These are phyloP conservation scores for Oryza glumipatula DNA, from an alignment of 176 grass and related monocot genomes.

Conservation along the genomic window DNA sequence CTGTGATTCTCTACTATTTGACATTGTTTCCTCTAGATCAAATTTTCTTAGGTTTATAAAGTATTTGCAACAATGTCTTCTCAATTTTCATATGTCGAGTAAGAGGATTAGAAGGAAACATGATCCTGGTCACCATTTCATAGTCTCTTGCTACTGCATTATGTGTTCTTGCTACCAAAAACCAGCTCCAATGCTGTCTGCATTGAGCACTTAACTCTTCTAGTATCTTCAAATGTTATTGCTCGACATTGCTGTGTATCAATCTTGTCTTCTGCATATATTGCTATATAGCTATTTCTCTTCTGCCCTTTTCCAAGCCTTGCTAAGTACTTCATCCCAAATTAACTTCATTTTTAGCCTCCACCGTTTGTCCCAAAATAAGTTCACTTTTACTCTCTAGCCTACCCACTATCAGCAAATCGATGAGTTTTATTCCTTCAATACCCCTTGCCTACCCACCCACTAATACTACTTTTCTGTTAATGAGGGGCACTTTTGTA, in stretches of 20 bases:
- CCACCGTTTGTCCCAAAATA: too few relatives aligned
- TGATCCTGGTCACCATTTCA: not conserved
- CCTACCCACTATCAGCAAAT: too few relatives aligned
- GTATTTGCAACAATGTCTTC: slow-evolving; percentile 5
- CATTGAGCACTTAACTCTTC: not conserved
- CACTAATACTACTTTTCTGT: too few relatives aligned
- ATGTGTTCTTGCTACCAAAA: not conserved
- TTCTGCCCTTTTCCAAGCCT: not conserved
- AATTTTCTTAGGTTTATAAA: slow-evolving; percentile 10
- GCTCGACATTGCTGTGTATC: not conserved
- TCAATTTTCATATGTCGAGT: slow-evolving; percentile 8
- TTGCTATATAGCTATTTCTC: not conserved
- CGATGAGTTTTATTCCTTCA: too few relatives aligned
- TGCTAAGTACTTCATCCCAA: not conserved
- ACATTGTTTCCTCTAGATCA: not conserved
- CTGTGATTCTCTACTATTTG: not conserved
- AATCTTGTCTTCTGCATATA: not conserved
- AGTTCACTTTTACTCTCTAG: too few relatives aligned
- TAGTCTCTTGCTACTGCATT: not conserved
- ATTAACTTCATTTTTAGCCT: too few relatives aligned
- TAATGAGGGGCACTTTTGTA: too few relatives aligned
- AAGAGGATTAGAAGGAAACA: not conserved
- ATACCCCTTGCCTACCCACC: too few relatives aligned
- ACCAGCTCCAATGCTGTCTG: slow-evolving; percentile 7
- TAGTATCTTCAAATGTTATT: not conserved